Evolutionary conservation across 2,329 filamentous ascomycete species (phyloP), one percentile per base, ranked within the genome.

Genomic region (Phialophora macrospora): DNA sequence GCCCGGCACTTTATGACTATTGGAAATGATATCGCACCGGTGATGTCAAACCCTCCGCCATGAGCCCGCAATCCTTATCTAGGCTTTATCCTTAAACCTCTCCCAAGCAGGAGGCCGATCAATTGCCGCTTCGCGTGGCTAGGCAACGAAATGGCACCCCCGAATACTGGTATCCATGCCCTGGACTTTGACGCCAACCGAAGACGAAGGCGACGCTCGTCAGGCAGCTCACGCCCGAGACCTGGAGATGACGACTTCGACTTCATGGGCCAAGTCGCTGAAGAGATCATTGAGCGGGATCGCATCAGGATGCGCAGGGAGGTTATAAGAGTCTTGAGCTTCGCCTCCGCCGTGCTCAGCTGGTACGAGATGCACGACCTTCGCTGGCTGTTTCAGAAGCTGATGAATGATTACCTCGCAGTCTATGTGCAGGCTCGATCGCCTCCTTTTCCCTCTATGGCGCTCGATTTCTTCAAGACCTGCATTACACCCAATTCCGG

Each of bases 361-460:
- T 87, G 85, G 82, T 83, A 75, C 66, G 57, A 44, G 48, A 38
- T 28, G n/a, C 34, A 57, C 56, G 30, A 14, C 14, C 34, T 26
- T 22, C 4, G 5, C 34, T 20, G 24, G 14, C n/a, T 41, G 26
- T 20, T 38, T 3, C 4, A 41, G 32, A 11, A 54, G 32, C 58
- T 54, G n/a, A 60, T 38, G 22, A 7, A 4, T 44, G 38, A 17
- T 11, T 51, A 22, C 32, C 14, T 20, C 55, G 22, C 72, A 83
- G 81, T 72, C 84, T 97, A 34, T 95, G 91, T 76, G 94, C 93
- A 32, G 95, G 94, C 68, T 96, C 92, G 73, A 92, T 98, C 74
- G 93, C 92, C 57, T 91, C 93, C 56, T 99, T 95, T 81, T 97
- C 93, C 41, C 87, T 99, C 34, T 99, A 98, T 77, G 95, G 91